These are phyloP conservation scores for Cutaneotrichosporon cyanovorans DNA, from an alignment of 1,284 basidiomycete species.

Conservation along the genomic window DNA sequence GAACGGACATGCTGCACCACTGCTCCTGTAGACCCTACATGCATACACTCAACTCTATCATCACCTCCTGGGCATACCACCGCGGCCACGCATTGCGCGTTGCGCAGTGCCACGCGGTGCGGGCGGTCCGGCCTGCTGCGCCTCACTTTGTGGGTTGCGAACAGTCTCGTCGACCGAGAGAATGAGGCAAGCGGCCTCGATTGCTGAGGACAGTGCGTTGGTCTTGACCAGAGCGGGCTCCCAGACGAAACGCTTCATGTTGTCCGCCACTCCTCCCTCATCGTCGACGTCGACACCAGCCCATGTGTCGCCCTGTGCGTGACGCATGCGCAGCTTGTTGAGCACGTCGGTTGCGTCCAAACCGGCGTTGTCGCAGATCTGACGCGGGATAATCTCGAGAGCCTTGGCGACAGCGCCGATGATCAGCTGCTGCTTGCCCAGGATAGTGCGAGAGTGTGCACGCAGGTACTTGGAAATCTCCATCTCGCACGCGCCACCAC, in stretches of 20 bases:
- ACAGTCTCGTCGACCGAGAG: conserved; percentile 93
- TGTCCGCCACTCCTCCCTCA: conserved; percentile 85
- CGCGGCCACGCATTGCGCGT: conserved; percentile 68
- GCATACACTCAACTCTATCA: conserved; percentile 9
- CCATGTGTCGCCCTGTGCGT: conserved; percentile 79
- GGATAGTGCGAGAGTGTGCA: conserved; percentile 81
- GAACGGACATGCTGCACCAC: background rate
- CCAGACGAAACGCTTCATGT: conserved; percentile 97
- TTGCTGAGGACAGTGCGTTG: conserved; percentile 89
- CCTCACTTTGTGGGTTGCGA: conserved; percentile 81
- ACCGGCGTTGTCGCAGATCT: conserved; percentile 97
- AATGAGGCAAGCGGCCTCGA: conserved; percentile 93
- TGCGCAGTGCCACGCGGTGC: conserved; percentile 77
- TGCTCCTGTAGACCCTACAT: background rate
- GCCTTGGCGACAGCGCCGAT: conserved; percentile 95
- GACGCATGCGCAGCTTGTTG: conserved; percentile 95
- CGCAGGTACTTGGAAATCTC: conserved; percentile 90
- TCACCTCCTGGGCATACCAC: conserved; percentile 7
- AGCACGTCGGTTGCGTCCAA: conserved; percentile 95
- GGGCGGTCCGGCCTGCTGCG: conserved; percentile 58
- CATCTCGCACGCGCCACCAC: conserved; percentile 99
- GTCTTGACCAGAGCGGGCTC: conserved; percentile 92
- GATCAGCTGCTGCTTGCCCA: conserved; percentile 93
- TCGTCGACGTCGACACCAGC: conserved; percentile 93
- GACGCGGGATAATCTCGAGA: conserved; percentile 93